phyloP scores from a whole-genome alignment of 345 rosid genomes.

The Salix purpurea region DNA sequence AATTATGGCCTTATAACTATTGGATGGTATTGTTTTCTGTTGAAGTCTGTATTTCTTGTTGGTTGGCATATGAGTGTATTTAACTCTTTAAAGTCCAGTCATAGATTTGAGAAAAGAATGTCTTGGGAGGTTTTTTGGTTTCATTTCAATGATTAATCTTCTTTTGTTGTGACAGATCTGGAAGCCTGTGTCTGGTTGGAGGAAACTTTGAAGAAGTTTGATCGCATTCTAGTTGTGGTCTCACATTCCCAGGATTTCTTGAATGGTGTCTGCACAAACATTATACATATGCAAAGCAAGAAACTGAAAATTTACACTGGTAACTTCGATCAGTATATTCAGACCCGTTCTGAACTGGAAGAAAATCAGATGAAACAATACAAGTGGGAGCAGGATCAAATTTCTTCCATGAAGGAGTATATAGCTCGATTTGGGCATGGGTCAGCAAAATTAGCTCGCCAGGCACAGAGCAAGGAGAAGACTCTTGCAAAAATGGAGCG shows the following conservation, averaged over 20 bases:
- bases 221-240: conserved; percentile 85
- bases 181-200: conserved; percentile 99
- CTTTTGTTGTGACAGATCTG: conserved; percentile 49
- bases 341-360: conserved; percentile 90
- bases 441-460: conserved; percentile 97
- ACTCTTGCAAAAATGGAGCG: conserved; percentile 99
- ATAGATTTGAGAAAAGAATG: not conserved
- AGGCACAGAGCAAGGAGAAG: conserved; percentile 98
- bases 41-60: not conserved
- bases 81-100: not conserved
- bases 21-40: not conserved
- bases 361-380: conserved; percentile 99
- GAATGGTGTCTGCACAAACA: conserved; percentile 95
- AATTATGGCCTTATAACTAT: not conserved
- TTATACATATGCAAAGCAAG: conserved; percentile 95
- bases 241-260: conserved; percentile 98
- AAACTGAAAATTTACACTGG: conserved; percentile 77
- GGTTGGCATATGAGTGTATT: not conserved
- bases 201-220: conserved; percentile 84
- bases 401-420: conserved; percentile 93
- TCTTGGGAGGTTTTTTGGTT: not conserved
- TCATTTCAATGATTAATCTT: not conserved
- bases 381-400: conserved; percentile 99
- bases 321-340: conserved; percentile 90
- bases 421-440: conserved; percentile 99